These are phyloP conservation scores for Petunia hybrid DNA, from an alignment of 305 asterid genomes.

Conservation along the genomic window DNA sequence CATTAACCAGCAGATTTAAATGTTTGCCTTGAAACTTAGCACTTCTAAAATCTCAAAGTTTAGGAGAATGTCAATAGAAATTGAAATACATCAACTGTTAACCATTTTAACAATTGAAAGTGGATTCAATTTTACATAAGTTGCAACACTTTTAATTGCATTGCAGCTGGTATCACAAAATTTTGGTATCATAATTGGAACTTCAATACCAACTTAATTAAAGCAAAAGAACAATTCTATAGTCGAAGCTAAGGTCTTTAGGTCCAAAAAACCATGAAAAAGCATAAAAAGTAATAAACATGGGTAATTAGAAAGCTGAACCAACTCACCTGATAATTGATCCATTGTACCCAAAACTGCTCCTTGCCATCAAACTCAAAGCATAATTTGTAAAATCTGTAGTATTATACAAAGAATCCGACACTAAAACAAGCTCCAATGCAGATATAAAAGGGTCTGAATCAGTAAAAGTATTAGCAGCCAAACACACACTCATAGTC, in stretches of 20 bases:
- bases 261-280: neutral
- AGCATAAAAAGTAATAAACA: too few relatives aligned
- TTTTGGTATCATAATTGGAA: neutral
- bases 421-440: conserved; percentile 73
- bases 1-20: neutral
- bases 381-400: conserved; percentile 67
- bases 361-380: conserved; percentile 74
- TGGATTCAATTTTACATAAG: neutral
- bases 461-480: conserved; percentile 74
- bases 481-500: conserved; percentile 84
- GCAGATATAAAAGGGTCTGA: conserved; percentile 96
- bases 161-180: neutral
- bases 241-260: conserved; percentile 13
- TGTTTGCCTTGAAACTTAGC: neutral
- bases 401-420: conserved; percentile 79
- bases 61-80: neutral
- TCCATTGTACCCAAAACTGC: conserved; percentile 82
- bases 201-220: conserved; percentile 14
- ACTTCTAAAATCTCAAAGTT: neutral
- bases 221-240: neutral
- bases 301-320: conserved; percentile 23
- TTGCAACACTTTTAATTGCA: neutral
- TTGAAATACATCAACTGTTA: neutral
- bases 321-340: conserved; percentile 63
- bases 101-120: neutral